Evolutionary conservation across 441 rosid genomes (phyloP).

Genomic region (Biscutella auriculata): DNA sequence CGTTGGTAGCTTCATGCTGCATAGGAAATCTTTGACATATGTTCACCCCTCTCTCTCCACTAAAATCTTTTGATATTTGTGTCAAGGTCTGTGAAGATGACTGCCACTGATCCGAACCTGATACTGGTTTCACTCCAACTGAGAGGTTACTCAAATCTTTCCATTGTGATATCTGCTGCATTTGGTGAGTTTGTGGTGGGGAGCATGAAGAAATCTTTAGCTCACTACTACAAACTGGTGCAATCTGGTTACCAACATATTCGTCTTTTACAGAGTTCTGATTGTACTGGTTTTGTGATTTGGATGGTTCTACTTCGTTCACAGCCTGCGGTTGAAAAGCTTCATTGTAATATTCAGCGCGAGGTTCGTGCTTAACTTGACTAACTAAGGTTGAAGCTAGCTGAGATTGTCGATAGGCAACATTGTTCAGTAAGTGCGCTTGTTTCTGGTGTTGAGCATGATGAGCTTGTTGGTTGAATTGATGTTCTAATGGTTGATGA

Average conservation of each 20-base stretch:
- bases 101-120: conserved; percentile 16
- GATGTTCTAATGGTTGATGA: conserved; percentile 11
- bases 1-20: conserved; percentile 56
- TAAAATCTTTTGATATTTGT: background rate
- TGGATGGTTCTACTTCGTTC: conserved; percentile 10
- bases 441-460: conserved; percentile 17
- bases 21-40: conserved; percentile 49
- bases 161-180: conserved; percentile 15
- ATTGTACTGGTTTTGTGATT: conserved; percentile 12
- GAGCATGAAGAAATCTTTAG: conserved; percentile 7
- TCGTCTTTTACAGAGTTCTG: conserved; percentile 7
- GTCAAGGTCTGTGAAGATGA: conserved; percentile 17
- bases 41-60: conserved; percentile 30
- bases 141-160: conserved; percentile 22
- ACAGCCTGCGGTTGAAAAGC: conserved; percentile 20
- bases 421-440: conserved; percentile 7
- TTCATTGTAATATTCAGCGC: conserved; percentile 10
- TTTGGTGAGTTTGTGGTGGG: conserved; percentile 12
- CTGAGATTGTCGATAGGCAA: conserved; percentile 19
- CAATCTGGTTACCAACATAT: conserved; percentile 13
- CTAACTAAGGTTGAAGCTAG: conserved; percentile 10
- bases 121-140: conserved; percentile 41
- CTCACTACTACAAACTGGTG: conserved; percentile 18
- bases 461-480: conserved; percentile 12
- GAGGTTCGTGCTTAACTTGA: conserved; percentile 21